Evolutionary conservation across 2,329 filamentous ascomycete species (phyloP).

Genomic region (Trichoderma polysporum): DNA sequence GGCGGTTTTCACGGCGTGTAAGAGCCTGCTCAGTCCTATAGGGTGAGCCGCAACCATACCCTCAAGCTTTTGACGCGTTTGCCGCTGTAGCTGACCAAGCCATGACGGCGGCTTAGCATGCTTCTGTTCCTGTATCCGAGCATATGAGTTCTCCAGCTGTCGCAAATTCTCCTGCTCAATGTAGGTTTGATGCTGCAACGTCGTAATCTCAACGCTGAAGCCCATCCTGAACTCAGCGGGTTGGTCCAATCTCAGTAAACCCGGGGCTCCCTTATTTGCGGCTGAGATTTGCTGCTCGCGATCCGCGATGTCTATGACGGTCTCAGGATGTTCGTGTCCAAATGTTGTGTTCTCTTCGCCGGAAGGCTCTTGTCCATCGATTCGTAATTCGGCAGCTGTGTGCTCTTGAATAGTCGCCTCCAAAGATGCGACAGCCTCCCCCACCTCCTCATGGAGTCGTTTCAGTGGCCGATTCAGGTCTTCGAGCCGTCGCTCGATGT

Average conservation of each 20-base stretch:
- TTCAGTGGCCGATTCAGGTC: background rate
- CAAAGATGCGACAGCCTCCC: background rate
- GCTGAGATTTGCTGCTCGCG: background rate
- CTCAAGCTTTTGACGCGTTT: conserved; percentile 1
- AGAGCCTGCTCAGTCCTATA: background rate
- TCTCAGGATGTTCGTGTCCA: background rate
- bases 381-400: background rate
- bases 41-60: background rate
- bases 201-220: background rate
- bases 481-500: background rate
- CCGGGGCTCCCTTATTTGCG: background rate
- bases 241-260: background rate
- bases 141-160: background rate
- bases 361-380: background rate
- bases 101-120: conserved; percentile 2
- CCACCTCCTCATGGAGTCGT: background rate
- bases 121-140: background rate
- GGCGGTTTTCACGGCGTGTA: background rate
- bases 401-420: background rate
- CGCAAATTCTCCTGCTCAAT: conserved; percentile 5
- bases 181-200: conserved; percentile 1
- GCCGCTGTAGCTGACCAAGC: conserved; percentile 5
- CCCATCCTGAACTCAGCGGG: background rate
- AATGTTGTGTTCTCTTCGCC: background rate
- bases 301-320: background rate